Evolutionary conservation across 2,329 filamentous ascomycete genomes (phyloP).

Genomic region (Pseudogymnoascus destructans): DNA sequence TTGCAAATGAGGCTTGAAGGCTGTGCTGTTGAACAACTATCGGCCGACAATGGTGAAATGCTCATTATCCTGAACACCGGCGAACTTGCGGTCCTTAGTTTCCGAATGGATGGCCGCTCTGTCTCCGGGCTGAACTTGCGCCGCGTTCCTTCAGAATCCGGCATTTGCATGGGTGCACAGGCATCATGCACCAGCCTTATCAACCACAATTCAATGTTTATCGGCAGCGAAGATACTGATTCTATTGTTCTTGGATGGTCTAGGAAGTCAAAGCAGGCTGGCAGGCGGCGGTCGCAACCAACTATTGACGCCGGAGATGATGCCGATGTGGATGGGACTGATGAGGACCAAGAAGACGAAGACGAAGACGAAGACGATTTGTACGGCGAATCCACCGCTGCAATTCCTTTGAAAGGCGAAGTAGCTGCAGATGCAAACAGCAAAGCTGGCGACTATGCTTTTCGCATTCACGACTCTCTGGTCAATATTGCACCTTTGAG

Average conservation of each 20-base stretch:
- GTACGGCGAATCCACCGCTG: constrained; percentile 40
- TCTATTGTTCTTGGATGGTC: constrained; percentile 73
- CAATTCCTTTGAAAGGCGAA: constrained; percentile 29
- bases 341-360: constrained; percentile 42
- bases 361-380: constrained; percentile 42
- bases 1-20: constrained; percentile 70
- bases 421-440: constrained; percentile 26
- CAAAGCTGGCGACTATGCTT: constrained; percentile 52
- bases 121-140: constrained; percentile 76
- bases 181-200: constrained; percentile 60
- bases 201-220: constrained; percentile 57
- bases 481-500: constrained; percentile 68
- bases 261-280: constrained; percentile 45
- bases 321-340: constrained; percentile 30
- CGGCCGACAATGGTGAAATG: constrained; percentile 65
- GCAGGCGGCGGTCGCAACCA: constrained; percentile 49
- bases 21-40: constrained; percentile 64
- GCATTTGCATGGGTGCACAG: constrained; percentile 44
- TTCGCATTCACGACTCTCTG: constrained; percentile 65
- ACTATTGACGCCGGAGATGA: constrained; percentile 43
- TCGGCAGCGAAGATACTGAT: constrained; percentile 75
- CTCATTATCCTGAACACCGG: constrained; percentile 72
- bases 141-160: constrained; percentile 50
- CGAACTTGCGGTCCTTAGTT: constrained; percentile 59
- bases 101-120: constrained; percentile 79